A percentile compares a stretch with the other conserved stretches of the same genome.
These are phyloP conservation scores for Alternaria novae-zelandiae DNA, from an alignment of 2,329 filamentous ascomycete genomes.

Conservation along the genomic window DNA sequence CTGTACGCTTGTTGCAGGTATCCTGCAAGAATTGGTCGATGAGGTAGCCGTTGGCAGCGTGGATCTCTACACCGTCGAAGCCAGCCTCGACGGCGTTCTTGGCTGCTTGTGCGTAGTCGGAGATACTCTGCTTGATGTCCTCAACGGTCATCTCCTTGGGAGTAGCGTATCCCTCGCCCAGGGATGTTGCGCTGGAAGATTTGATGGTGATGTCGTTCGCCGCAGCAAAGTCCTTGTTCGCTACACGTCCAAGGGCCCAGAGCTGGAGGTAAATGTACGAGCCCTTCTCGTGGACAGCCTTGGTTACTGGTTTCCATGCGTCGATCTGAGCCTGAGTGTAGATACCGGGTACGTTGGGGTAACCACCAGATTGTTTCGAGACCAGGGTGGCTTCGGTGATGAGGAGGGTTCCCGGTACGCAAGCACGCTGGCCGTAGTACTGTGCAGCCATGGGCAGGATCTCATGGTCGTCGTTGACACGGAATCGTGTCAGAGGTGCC, in stretches of 20 bases:
- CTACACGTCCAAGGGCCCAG: slow-evolving; percentile 66
- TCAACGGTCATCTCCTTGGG: slow-evolving; percentile 49
- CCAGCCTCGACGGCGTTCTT: slow-evolving; percentile 58
- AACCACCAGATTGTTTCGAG: slow-evolving; percentile 55
- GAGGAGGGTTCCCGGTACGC: slow-evolving; percentile 61
- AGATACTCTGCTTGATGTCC: slow-evolving; percentile 49
- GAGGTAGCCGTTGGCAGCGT: slow-evolving; percentile 70
- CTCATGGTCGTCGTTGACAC: slow-evolving; percentile 56
- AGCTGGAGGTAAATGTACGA: slow-evolving; percentile 68
- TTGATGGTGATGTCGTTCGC: slow-evolving; percentile 44
- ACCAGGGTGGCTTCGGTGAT: slow-evolving; percentile 65
- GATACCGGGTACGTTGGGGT: slow-evolving; percentile 63
- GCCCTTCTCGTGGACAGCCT: slow-evolving; percentile 68
- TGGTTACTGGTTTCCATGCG: slow-evolving; percentile 66
- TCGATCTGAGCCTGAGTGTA: slow-evolving; percentile 57
- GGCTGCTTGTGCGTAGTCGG: slow-evolving; percentile 52
- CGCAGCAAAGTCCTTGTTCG: slow-evolving; percentile 47
- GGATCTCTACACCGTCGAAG: slow-evolving; percentile 67
- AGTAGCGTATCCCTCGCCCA: slow-evolving; percentile 52
- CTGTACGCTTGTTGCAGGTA: slow-evolving; percentile 61
- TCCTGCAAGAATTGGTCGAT: slow-evolving; percentile 70
- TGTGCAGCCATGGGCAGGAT: slow-evolving; percentile 52
- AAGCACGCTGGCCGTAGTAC: slow-evolving; percentile 63
- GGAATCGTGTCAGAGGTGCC: slow-evolving; percentile 50
- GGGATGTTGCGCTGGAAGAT: slow-evolving; percentile 40